These are phyloP conservation scores for Tolypocladium paradoxum DNA, from an alignment of 2,329 filamentous ascomycete genomes.

Conservation along the genomic window DNA sequence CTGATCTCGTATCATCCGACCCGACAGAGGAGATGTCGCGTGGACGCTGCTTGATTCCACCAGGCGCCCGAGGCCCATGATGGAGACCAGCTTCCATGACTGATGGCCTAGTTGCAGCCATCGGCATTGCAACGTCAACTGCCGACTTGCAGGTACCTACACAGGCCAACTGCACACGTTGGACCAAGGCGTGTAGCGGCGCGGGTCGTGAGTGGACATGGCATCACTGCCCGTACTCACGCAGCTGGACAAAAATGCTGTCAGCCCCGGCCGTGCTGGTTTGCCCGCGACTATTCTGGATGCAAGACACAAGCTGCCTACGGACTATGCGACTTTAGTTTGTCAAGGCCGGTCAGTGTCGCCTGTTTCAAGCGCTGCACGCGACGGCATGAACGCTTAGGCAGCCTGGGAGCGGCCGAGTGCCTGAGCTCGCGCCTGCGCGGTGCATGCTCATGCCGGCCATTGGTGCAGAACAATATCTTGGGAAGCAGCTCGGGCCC, in stretches of 20 bases:
- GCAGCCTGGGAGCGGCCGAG: background rate
- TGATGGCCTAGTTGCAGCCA: background rate
- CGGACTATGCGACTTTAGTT: background rate
- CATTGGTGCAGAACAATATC: background rate
- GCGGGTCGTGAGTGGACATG: background rate
- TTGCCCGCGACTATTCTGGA: background rate
- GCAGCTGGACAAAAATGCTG: background rate
- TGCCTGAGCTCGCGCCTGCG: background rate
- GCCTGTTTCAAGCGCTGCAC: background rate
- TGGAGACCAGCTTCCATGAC: background rate
- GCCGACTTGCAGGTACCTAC: background rate
- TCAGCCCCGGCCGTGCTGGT: background rate
- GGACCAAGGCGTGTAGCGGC: background rate
- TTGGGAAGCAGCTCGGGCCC: background rate
- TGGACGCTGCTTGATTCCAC: background rate
- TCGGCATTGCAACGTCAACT: background rate
- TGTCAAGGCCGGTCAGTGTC: background rate
- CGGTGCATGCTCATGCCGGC: background rate
- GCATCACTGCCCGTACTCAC: background rate
- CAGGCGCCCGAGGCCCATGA: background rate
- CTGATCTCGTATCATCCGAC: background rate
- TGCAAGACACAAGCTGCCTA: background rate
- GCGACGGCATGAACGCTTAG: background rate
- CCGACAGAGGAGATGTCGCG: background rate
- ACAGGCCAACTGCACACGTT: background rate